Percentiles rank a stretch among this genome's conserved stretches.
phyloP scores from a whole-genome alignment of 345 rosid genomes.

The Raphanus sativus region DNA sequence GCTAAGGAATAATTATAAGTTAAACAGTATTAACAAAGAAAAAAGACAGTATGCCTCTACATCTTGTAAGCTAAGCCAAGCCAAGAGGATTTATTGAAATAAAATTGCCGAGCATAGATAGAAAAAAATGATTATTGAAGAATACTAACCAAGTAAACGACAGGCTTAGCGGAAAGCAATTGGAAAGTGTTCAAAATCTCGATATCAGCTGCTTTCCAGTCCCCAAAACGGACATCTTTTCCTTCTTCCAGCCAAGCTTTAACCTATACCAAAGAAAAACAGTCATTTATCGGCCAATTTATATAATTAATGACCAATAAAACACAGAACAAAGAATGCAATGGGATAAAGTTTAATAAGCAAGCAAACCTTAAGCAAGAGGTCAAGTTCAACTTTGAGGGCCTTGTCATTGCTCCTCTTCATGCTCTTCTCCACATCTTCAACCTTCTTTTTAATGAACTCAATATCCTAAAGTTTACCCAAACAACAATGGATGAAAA shows the following conservation, averaged over 20 bases:
- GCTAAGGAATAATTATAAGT: neutral
- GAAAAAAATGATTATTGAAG: neutral
- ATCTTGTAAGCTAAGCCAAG: neutral
- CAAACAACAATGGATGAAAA: slow-evolving; percentile 15
- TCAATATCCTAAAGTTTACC: slow-evolving; percentile 71
- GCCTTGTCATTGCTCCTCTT: slow-evolving; percentile 98
- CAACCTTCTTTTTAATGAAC: slow-evolving; percentile 72
- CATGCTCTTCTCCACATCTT: slow-evolving; percentile 97
- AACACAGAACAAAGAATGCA: neutral
- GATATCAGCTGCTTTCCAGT: slow-evolving; percentile 95
- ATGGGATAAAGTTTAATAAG: neutral
- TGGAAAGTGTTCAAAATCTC: slow-evolving; percentile 95
- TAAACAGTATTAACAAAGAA: neutral
- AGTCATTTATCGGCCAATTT: neutral
- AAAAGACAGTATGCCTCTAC: neutral
- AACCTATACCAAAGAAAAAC: slow-evolving; percentile 44
- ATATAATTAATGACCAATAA: neutral
- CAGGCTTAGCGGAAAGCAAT: slow-evolving; percentile 94
- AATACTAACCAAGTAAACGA: slow-evolving; percentile 81
- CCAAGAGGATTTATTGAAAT: neutral
- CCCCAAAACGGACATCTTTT: slow-evolving; percentile 90
- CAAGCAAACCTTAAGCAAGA: slow-evolving; percentile 38
- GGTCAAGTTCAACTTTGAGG: slow-evolving; percentile 80
- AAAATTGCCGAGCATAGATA: neutral
- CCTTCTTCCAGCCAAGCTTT: slow-evolving; percentile 80